phyloP scores from a whole-genome alignment of 192 early-diverging fungal species.

The Entomortierella beljakovae region DNA sequence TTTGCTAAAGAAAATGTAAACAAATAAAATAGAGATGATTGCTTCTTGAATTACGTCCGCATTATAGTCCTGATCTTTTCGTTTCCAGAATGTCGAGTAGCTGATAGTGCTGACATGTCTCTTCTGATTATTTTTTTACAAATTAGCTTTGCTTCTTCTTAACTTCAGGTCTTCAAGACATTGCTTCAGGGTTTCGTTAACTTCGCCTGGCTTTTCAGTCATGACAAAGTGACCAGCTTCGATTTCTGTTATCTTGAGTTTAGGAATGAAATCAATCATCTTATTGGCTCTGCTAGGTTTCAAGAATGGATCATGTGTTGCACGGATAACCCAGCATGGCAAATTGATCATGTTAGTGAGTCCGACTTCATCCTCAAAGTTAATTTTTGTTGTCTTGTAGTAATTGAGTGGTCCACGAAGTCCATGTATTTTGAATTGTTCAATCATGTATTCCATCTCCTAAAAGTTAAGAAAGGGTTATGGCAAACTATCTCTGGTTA shows the following conservation, averaged over 20 bases:
- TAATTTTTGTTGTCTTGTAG: constrained; percentile 54
- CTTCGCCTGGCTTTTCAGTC: constrained; percentile 35
- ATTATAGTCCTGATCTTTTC: too few relatives aligned
- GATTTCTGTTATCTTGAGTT: constrained; percentile 16
- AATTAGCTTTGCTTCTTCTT: constrained; percentile 6
- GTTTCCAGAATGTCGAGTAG: background rate
- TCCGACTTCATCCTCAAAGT: constrained; percentile 50
- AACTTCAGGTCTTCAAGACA: constrained; percentile 22
- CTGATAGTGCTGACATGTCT: background rate
- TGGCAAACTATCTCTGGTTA: too few relatives aligned
- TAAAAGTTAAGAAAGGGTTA: too few relatives aligned
- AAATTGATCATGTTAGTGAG: constrained; percentile 3
- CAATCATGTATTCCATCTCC: constrained; percentile 44
- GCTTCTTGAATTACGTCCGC: background rate
- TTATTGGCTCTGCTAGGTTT: constrained; percentile 15
- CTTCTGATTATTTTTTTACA: constrained; percentile 14
- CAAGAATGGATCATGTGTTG: constrained; percentile 16
- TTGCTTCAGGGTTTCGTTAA: constrained; percentile 13
- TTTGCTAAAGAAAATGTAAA: background rate
- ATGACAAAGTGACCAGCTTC: constrained; percentile 23
- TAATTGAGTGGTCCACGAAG: constrained; percentile 57
- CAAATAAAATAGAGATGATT: background rate
- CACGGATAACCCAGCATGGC: constrained; percentile 24
- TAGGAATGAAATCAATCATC: constrained; percentile 17
- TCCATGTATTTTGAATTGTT: constrained; percentile 28